Conservation (phyloP, 345 rosid genomes). For the Ceriops tagal region DNA sequence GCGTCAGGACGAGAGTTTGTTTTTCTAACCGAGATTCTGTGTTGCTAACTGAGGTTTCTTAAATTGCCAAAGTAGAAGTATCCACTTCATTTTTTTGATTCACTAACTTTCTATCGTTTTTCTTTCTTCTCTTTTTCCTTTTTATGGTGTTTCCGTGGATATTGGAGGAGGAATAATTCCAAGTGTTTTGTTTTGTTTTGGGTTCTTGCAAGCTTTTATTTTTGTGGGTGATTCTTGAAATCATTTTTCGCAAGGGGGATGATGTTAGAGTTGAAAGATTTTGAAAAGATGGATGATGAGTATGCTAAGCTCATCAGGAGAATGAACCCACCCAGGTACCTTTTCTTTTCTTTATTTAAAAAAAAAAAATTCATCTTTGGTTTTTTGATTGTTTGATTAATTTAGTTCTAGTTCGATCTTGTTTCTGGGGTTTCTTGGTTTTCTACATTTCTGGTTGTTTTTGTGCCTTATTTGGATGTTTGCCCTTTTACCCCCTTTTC, state of each 20-base stretch:
- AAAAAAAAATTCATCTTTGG: no score
- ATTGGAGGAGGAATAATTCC: conserved; percentile 36
- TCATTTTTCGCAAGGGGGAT: neutral
- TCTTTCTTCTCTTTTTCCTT: neutral
- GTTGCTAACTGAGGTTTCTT: neutral
- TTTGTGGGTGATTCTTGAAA: neutral
- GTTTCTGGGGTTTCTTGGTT: conserved; percentile 10
- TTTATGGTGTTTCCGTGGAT: conserved; percentile 30
- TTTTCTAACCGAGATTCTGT: no score
- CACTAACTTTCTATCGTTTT: neutral
- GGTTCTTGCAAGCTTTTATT: neutral
- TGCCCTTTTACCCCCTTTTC: no score
- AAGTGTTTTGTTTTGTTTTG: neutral
- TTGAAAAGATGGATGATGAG: conserved; percentile 62
- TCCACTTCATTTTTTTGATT: conserved; percentile 5
- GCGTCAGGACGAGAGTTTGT: neutral
- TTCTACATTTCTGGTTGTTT: neutral
- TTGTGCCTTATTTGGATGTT: no score
- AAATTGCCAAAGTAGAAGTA: conserved; percentile 5
- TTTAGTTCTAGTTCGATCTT: conserved; percentile 2
- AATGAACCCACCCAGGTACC: conserved; percentile 83
- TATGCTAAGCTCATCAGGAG: conserved; percentile 82
- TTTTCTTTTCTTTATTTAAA: neutral
- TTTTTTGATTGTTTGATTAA: no score
- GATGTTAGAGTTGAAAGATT: neutral